Evolutionary conservation across 2,329 filamentous ascomycete genomes (phyloP), one percentile per base, ranked within the genome.

Genomic region (Myriosclerotinia duriaeana): DNA sequence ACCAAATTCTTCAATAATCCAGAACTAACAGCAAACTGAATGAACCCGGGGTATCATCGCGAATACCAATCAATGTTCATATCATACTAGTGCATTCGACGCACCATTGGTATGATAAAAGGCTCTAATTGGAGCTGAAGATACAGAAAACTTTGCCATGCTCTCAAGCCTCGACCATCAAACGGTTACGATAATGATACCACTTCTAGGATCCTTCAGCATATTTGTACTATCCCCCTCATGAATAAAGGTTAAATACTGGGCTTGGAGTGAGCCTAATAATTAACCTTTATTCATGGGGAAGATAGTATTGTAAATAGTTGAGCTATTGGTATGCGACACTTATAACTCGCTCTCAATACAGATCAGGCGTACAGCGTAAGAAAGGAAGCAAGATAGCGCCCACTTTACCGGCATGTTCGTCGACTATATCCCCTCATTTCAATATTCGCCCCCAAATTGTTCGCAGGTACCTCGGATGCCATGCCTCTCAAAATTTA

Each of bases 391-490:
- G n/a, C 15, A 60, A 26, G 22, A 42, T 42, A 42, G 36, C n/a
- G 54, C n/a, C 54, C 42, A 48, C 56, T 60, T 60, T 22, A 50
- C 30, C 42, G 42, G 56, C 20, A 34, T 50, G 22, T 60, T 48
- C 17, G 20, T 48, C 42, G 42, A 38, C 56, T 50, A n/a, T 17
- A 48, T 26, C 56, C 56, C 56, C 56, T 60, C 56, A 60, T 60
- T 60, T 60, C 56, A 60, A 36, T 34, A 48, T 38, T 5, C 20
- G 17, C 56, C 20, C 56, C 56, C 48, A 42, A 60, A 38, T 38
- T 50, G 38, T 48, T 44, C 56, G 56, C 30, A 36, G 56, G 26
- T 60, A 48, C 56, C 56, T 60, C 42, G 56, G 56, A 48, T 48
- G 42, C 20, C 12, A 59, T 60, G 20, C 26, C 52, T 53, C 56